Evolutionary conservation across 495 filamentous ascomycete genomes (phyloP).

Genomic region (Oidiodendron maius): DNA sequence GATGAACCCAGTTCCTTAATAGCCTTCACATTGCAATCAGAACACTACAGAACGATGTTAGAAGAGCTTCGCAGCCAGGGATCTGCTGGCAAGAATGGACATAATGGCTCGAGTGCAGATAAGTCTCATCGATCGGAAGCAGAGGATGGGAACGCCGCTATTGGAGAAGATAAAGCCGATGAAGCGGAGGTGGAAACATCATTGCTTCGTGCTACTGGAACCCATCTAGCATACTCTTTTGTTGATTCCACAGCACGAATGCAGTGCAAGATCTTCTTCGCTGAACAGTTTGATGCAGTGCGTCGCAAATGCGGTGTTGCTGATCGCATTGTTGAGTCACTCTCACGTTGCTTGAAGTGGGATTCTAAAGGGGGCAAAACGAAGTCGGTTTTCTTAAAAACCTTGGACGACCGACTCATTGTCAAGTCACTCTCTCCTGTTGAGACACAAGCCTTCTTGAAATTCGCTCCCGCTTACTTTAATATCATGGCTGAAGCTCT

Average conservation of each 20-base stretch:
- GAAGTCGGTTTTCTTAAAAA: slow-evolving; percentile 97
- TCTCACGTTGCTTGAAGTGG: slow-evolving; percentile 95
- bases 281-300: slow-evolving; percentile 94
- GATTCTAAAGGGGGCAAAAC: slow-evolving; percentile 98
- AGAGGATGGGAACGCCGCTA: slow-evolving; percentile 9
- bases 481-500: slow-evolving; percentile 92
- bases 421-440: slow-evolving; percentile 76
- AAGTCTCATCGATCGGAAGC: background rate
- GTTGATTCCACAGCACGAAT: slow-evolving; percentile 85
- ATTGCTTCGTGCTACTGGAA: slow-evolving; percentile 75
- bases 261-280: slow-evolving; percentile 96
- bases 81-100: slow-evolving; percentile 4
- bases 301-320: slow-evolving; percentile 87
- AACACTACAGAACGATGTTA: slow-evolving; percentile 79
- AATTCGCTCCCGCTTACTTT: slow-evolving; percentile 95
- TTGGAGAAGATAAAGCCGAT: slow-evolving; percentile 24
- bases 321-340: slow-evolving; percentile 88
- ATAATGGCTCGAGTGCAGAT: slow-evolving; percentile 5
- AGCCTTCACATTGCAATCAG: slow-evolving; percentile 80
- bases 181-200: slow-evolving; percentile 65
- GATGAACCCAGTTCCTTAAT: slow-evolving; percentile 97
- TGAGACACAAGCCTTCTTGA: slow-evolving; percentile 89
- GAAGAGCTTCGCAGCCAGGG: slow-evolving; percentile 59
- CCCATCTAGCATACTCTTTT: slow-evolving; percentile 92
- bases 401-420: slow-evolving; percentile 88